Evolutionary conservation across 257 asterid species (phyloP), one percentile per base, ranked within the genome.

Genomic region (Scutellaria barbata): DNA sequence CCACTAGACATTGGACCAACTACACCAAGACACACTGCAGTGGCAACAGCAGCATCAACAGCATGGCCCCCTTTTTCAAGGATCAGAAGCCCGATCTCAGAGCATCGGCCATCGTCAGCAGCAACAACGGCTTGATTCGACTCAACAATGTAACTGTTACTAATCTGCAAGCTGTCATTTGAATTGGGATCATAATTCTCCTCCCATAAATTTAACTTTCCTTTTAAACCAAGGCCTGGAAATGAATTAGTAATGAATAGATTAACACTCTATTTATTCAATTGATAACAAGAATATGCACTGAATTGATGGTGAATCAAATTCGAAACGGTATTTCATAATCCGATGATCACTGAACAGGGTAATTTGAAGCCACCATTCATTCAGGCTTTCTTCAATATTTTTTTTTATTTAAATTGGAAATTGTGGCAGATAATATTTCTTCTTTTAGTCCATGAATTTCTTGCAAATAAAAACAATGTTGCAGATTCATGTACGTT

Each of bases 11-110:
- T 67, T 0, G 92, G 93, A 65, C 84, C 74, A 48, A 92, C 93
- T 33, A 90, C 98, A 8, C 98, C 98, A 2, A 92, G 86, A 76
- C 98, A 92, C 0, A 87, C 25, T 2, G 97, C 92, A 8, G 93
- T 81, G 1, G 97, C 93, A 53, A 92, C 95, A 17, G 96, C 84
- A 51, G 97, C 98, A 85, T 90, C 98, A 61, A 92, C 91, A 2
- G 96, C 98, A 73, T 92, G 96, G 8, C 98, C 98, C 0, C 91
- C 96, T 54, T 66, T 79, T 77, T 81, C 81, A 8, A 92, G 91
- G n/a, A 88, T 62, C 11, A 72, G 55, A 9, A 77, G 78, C 0
- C 98, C 98, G 12, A 92, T 83, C 35, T 90, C 89, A 0, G 98
- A 92, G 89, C 97, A 92, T 14, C 92, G 86, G 6, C 87, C 86